phyloP scores from a whole-genome alignment of 106 monocot genomes.

The Dendrobium huoshanense region DNA sequence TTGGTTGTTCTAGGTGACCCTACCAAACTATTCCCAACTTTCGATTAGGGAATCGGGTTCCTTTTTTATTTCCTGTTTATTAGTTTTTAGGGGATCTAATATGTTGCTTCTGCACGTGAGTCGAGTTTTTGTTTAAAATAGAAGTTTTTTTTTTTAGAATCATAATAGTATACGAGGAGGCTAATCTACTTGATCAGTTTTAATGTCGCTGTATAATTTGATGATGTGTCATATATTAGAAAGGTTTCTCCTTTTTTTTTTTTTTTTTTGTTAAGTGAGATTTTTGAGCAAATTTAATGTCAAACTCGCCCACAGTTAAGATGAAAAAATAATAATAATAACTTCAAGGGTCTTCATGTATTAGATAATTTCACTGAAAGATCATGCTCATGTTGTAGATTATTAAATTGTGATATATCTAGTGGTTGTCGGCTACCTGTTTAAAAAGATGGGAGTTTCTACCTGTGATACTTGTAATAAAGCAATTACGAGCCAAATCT shows the following conservation, averaged over 20 bases:
- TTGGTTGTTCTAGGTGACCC: not conserved
- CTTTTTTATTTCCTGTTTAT: not conserved
- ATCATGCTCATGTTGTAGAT: not conserved
- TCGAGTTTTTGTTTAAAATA: not conserved
- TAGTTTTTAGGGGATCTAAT: not conserved
- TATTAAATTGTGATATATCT: too few species aligned
- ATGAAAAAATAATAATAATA: not conserved
- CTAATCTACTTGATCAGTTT: not conserved
- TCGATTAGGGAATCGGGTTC: not conserved
- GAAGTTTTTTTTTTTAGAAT: not conserved
- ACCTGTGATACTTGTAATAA: not conserved
- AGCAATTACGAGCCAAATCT: not conserved
- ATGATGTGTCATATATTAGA: not conserved
- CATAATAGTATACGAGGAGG: not conserved
- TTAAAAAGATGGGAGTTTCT: not conserved
- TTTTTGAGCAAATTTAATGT: too few species aligned
- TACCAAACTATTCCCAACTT: too few species aligned
- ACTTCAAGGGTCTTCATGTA: not conserved
- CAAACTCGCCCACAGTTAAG: too few species aligned
- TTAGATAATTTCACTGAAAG: not conserved
- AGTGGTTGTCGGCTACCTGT: not conserved
- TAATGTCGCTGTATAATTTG: not conserved
- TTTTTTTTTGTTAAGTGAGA: too few species aligned
- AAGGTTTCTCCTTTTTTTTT: not conserved
- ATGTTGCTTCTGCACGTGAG: not conserved